These are phyloP conservation scores for Canavalia gladiata DNA, from an alignment of 306 rosid species.

Conservation along the genomic window DNA sequence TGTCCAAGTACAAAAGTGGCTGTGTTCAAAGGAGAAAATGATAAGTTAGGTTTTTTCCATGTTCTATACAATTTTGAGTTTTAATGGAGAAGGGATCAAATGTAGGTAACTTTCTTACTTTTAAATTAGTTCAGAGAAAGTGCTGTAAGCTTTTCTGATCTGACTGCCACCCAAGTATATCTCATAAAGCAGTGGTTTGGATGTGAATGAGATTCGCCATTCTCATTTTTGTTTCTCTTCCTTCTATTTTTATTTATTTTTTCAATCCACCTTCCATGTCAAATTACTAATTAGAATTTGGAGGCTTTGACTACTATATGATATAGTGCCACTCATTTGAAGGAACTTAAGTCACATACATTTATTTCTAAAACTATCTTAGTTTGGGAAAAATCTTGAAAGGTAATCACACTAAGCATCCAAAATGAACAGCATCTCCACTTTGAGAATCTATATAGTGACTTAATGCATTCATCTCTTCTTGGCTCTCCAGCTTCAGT, in stretches of 20 bases:
- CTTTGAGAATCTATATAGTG: constrained; percentile 54
- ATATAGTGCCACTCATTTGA: constrained; percentile 32
- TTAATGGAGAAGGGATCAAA: constrained; percentile 46
- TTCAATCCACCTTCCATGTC: constrained; percentile 11
- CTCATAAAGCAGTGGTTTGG: constrained; percentile 50
- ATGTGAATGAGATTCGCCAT: constrained; percentile 31
- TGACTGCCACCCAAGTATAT: constrained; percentile 58
- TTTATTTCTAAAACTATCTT: constrained; percentile 13
- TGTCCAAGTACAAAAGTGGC: constrained; percentile 24
- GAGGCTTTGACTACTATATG: constrained; percentile 42
- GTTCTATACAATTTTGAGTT: constrained; percentile 25
- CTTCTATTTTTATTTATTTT: constrained; percentile 17
- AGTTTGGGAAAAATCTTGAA: constrained; percentile 7
- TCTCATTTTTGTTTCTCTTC: constrained; percentile 9
- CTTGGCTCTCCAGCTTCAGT: constrained; percentile 11
- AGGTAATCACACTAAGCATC: constrained; percentile 58
- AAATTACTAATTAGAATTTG: constrained; percentile 18
- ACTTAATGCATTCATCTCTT: constrained; percentile 42
- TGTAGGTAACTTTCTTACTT: constrained; percentile 42
- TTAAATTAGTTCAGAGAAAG: constrained; percentile 62
- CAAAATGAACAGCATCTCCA: constrained; percentile 77
- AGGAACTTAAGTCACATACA: background rate
- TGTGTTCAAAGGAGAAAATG: constrained; percentile 44
- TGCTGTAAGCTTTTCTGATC: constrained; percentile 57
- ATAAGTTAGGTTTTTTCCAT: constrained; percentile 45